Percentiles rank a stretch among this genome's conserved stretches.
phyloP scores from a whole-genome alignment of 2,329 filamentous ascomycete genomes.

The Diaporthe humulicola region DNA sequence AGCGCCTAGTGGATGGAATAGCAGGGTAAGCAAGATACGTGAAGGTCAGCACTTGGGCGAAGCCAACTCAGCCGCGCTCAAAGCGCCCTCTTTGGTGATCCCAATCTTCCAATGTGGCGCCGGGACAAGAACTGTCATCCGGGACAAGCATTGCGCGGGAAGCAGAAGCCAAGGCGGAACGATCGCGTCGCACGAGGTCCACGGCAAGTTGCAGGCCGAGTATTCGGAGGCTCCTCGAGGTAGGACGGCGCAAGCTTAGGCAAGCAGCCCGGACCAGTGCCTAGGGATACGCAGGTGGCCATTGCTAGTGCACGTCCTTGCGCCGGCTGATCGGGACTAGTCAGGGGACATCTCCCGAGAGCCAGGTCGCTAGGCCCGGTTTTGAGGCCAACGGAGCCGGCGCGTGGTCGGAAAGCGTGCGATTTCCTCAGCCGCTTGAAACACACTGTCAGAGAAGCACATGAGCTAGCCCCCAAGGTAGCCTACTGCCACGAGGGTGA shows the following conservation, averaged over 20 bases:
- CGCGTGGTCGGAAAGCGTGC: neutral
- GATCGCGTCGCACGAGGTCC: neutral
- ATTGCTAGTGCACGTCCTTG: slow-evolving; percentile 1
- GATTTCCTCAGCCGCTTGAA: slow-evolving; percentile 3
- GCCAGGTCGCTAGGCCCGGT: neutral
- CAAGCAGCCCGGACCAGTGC: neutral
- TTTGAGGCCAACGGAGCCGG: slow-evolving; percentile 8
- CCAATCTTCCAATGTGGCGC: slow-evolving; percentile 8
- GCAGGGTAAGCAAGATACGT: neutral
- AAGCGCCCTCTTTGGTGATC: slow-evolving; percentile 4
- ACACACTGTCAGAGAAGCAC: slow-evolving; percentile 12
- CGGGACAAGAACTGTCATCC: slow-evolving; percentile 23
- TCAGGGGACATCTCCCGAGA: neutral
- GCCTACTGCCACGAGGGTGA: neutral
- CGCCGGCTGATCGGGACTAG: slow-evolving; percentile 10
- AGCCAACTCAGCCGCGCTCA: neutral
- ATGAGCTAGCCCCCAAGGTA: neutral
- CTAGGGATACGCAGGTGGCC: slow-evolving; percentile 2
- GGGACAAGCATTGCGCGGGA: neutral
- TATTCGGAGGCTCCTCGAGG: neutral
- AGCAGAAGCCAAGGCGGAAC: neutral
- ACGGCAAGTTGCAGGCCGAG: neutral
- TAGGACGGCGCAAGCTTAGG: neutral
- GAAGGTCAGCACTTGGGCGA: slow-evolving; percentile 2
- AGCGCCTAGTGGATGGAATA: neutral